Evolutionary conservation across 805 yeast species (phyloP).

Genomic region (Tetrapisispora pingtungensis): DNA sequence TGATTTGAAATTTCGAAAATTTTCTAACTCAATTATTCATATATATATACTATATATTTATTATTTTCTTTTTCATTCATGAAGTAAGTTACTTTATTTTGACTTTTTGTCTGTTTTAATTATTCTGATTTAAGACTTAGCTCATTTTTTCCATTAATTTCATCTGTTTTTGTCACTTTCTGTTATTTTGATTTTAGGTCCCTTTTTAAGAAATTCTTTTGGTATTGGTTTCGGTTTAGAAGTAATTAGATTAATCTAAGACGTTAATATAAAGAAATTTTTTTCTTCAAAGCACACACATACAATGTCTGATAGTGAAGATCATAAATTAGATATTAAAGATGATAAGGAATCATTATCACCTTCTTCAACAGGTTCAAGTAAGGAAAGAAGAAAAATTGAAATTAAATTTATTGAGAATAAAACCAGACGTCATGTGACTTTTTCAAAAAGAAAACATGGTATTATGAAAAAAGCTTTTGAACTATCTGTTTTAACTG

Average conservation of each 20-base stretch:
- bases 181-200: too few relatives aligned
- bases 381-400: constrained; percentile 71
- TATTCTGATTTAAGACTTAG: too few relatives aligned
- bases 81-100: neutral
- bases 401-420: constrained; percentile 97
- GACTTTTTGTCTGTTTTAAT: too few relatives aligned
- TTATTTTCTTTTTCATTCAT: too few relatives aligned
- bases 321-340: neutral
- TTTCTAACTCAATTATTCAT: neutral
- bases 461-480: constrained; percentile 99
- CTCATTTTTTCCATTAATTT: too few relatives aligned
- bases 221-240: too few relatives aligned
- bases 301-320: neutral
- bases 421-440: constrained; percentile 94
- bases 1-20: too few relatives aligned
- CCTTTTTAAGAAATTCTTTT: too few relatives aligned
- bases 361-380: neutral
- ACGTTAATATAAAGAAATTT: too few relatives aligned
- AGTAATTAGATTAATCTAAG: too few relatives aligned
- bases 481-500: constrained; percentile 91
- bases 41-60: neutral
- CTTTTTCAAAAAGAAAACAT: constrained; percentile 95
- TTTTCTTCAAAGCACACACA: too few relatives aligned
- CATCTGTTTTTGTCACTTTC: too few relatives aligned
- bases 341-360: neutral